Evolutionary conservation across 176 grass and related monocot species (phyloP).

Genomic region (Aegilops longissima): DNA sequence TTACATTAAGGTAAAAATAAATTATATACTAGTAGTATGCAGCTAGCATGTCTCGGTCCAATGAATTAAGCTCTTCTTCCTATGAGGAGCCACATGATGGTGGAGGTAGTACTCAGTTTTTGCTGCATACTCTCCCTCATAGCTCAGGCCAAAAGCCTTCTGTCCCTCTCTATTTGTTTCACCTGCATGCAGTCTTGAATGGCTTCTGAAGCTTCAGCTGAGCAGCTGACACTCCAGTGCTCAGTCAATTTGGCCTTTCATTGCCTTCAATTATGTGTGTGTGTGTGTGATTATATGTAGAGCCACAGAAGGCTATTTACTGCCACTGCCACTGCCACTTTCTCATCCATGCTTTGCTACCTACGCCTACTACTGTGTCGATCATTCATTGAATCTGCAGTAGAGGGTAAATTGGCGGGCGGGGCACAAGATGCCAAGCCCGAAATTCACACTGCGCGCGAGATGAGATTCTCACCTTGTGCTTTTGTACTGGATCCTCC

Average conservation of each 20-base stretch:
- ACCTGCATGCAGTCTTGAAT: slow-evolving; percentile 40
- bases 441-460: slow-evolving; percentile 24
- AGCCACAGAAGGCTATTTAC: neutral
- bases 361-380: neutral
- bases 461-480: slow-evolving; percentile 36
- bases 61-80: neutral
- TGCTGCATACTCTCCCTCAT: slow-evolving; percentile 12
- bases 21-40: neutral
- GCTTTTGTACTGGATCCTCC: slow-evolving; percentile 12
- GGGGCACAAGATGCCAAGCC: slow-evolving; percentile 46
- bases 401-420: slow-evolving; percentile 12
- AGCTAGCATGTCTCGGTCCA: neutral
- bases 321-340: too few species aligned
- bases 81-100: slow-evolving; percentile 23
- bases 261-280: slow-evolving; percentile 11
- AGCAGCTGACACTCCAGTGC: neutral
- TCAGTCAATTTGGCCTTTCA: neutral
- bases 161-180: slow-evolving; percentile 32
- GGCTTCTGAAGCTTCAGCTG: slow-evolving; percentile 3
- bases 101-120: slow-evolving; percentile 23
- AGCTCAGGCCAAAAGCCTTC: slow-evolving; percentile 40
- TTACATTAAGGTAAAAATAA: neutral
- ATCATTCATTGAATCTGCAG: slow-evolving; percentile 41
- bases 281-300: slow-evolving; percentile 27
- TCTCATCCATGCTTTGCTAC: too few species aligned